Conservation (phyloP, 345 rosid genomes). For the Sapria himalayana region DNA sequence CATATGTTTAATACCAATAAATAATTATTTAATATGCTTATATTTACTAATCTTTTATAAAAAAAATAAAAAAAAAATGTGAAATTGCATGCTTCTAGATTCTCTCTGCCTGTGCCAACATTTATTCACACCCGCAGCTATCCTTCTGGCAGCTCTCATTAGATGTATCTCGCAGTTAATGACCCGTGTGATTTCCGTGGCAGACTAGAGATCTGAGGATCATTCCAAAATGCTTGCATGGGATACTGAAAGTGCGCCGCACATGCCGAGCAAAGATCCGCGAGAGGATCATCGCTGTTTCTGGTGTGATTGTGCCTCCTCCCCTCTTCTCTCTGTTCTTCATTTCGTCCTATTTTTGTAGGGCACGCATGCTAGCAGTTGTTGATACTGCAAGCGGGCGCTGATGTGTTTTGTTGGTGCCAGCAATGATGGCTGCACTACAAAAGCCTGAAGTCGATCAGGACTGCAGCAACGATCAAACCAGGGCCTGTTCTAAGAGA, state of each 20-base stretch:
- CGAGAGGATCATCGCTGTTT: constrained; percentile 59
- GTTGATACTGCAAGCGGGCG: no score
- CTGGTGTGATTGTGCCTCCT: constrained; percentile 21
- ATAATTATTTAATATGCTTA: no score
- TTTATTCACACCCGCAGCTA: no score
- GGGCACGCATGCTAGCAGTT: no score
- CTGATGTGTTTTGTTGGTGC: constrained; percentile 12
- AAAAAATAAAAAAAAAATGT: no score
- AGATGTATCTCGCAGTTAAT: no score
- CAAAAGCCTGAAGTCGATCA: constrained; percentile 21
- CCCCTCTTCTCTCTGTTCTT: background rate
- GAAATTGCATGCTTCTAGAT: no score
- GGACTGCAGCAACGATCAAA: constrained; percentile 12
- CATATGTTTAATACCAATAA: no score
- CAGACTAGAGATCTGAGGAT: constrained; percentile 65
- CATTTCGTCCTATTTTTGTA: background rate
- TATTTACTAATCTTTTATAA: no score
- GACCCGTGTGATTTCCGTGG: no score
- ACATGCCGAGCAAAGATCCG: constrained; percentile 59
- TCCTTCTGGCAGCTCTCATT: no score
- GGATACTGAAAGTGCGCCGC: constrained; percentile 39
- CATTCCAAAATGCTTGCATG: constrained; percentile 39
- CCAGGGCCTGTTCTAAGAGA: constrained; percentile 34
- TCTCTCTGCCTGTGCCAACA: no score
- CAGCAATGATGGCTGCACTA: constrained; percentile 43